Base-by-base conservation (phyloP, 2,329 filamentous ascomycete genomes). In the Diaporthe destruens region DNA sequence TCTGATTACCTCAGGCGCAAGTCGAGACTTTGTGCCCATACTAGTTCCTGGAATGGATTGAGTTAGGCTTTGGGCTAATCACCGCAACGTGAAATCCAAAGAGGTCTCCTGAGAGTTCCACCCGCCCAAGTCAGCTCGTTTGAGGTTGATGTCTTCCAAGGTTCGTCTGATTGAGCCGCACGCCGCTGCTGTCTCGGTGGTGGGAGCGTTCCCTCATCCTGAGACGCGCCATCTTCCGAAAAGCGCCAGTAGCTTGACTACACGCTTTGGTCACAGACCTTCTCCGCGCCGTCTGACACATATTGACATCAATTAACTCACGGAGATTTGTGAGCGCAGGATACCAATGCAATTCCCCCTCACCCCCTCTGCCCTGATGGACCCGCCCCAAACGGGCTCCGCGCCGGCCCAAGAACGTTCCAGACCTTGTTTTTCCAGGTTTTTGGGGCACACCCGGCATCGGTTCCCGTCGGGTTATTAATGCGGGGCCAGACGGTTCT, bases 361-460 rank as follows among this genome's bases (percentile, higher is more conserved):
- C 39, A 3, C 1, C 39, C 12, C 39, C 12, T 12, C 12, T 14
- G 12, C 39, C 18, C 18, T 11, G 54, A 20, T 20, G 11, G 54
- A 36, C 54, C 54, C 54, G 18, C 54, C 32, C 54, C 54, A 36
- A 36, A 56, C 18, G 14, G 54, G n/a, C 23, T 36, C 54, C 54
- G 54, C 54, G 25, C 54, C 32, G 54, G 54, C 18, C 54, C 18
- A 56, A 36, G 54, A 56, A 51, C 20, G 32, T 36, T 56, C 54
- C 54, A 56, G 54, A 36, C 29, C 54, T 18, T 56, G 54, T 56
- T 5, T 20, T 36, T 56, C 54, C 54, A 36, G 54, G n/a, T 18
- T 32, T 18, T 56, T 56, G 54, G 54, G 54, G n/a, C 18, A 6
- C 14, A 18, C 39, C 54, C 54, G 54, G 54, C 54, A 56, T 20